Conservation (phyloP, 2,329 filamentous ascomycete species). For the Sclerotinia subarctica region DNA sequence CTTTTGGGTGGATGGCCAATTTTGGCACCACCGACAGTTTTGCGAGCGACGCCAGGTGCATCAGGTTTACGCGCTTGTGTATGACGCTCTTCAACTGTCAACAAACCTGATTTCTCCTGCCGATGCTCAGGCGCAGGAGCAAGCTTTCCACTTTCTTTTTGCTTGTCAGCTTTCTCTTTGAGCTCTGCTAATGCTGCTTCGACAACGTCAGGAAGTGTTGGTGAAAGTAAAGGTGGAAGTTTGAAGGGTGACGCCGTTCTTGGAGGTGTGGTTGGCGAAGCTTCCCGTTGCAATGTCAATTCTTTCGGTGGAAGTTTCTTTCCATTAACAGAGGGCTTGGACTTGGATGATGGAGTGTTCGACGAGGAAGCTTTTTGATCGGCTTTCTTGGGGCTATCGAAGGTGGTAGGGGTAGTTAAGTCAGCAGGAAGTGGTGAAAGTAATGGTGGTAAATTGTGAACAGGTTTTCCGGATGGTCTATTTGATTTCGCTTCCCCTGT, state of each 20-base stretch:
- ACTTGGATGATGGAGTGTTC: slow-evolving; percentile 27
- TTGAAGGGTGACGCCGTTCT: slow-evolving; percentile 22
- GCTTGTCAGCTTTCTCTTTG: slow-evolving; percentile 26
- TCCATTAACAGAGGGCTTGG: slow-evolving; percentile 16
- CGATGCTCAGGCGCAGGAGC: slow-evolving; percentile 15
- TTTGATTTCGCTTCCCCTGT: slow-evolving; percentile 7
- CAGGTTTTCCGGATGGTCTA: slow-evolving; percentile 11
- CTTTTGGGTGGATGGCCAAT: slow-evolving; percentile 36
- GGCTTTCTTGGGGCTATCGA: slow-evolving; percentile 17
- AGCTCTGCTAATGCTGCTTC: slow-evolving; percentile 33
- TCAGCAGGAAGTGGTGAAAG: slow-evolving; percentile 21
- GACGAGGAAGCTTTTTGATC: slow-evolving; percentile 20
- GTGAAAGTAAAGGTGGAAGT: slow-evolving; percentile 36
- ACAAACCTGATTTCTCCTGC: slow-evolving; percentile 22
- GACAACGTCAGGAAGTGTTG: slow-evolving; percentile 35
- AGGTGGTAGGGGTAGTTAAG: slow-evolving; percentile 9
- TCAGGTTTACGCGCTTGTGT: slow-evolving; percentile 36
- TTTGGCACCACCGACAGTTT: slow-evolving; percentile 32
- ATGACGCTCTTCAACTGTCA: slow-evolving; percentile 36
- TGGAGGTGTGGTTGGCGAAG: slow-evolving; percentile 24
- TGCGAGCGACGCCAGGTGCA: slow-evolving; percentile 38
- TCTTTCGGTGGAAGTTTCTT: slow-evolving; percentile 15
- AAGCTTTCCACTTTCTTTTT: slow-evolving; percentile 10
- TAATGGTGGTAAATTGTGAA: slow-evolving; percentile 21
- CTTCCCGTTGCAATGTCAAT: slow-evolving; percentile 1